Evolutionary conservation across 306 rosid species (phyloP), one percentile per base, ranked within the genome.

Genomic region (Morella rubra): DNA sequence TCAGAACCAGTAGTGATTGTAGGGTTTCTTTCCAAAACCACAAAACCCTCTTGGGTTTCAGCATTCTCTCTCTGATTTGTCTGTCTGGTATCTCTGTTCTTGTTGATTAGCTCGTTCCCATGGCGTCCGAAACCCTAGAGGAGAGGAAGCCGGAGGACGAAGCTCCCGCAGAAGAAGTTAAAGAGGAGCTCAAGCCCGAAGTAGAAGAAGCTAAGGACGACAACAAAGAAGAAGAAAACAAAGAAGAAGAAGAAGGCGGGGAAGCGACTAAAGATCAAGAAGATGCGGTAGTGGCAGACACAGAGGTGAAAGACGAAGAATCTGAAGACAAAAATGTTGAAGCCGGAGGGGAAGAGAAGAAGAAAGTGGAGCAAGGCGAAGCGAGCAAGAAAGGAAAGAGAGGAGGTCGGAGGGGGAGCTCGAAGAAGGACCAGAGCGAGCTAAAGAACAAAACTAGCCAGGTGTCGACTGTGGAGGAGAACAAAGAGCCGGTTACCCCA

Each of bases 71-170:
- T 15, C 42, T 72, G 75, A 20, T 53, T 49, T n/a, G 15, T 62
- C 2, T 14, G 3, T 8, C 12, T 11, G 44, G 1, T 46, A 20
- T 50, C 45, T 27, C 16, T 40, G 20, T 49, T 20, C 44, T 49
- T 27, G 12, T 49, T 59, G 51, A 0, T 27, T 76, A 20, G 10
- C 16, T 1, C 19, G 56, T 10, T 53, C 50, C 72, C 79, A 95
- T 95, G 97, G 95, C 97, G 44, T 75, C 93, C 53, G 97, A 82
- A 79, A 83, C 86, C 88, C 87, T 84, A 87, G 93, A 89, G 46
- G 97, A 88, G 66, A 82, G 55, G 84, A 84, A 82, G 27, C 78
- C 89, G 7, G 86, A 55, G 7, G 84, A 55, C 27, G 78, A 78
- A 64, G 82, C 90, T 71, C 42, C 60, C 7, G 79, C 52, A 12